These are phyloP conservation scores for Nitzschia putrida DNA, from an alignment of 108 stramenopile species.

Conservation along the genomic window DNA sequence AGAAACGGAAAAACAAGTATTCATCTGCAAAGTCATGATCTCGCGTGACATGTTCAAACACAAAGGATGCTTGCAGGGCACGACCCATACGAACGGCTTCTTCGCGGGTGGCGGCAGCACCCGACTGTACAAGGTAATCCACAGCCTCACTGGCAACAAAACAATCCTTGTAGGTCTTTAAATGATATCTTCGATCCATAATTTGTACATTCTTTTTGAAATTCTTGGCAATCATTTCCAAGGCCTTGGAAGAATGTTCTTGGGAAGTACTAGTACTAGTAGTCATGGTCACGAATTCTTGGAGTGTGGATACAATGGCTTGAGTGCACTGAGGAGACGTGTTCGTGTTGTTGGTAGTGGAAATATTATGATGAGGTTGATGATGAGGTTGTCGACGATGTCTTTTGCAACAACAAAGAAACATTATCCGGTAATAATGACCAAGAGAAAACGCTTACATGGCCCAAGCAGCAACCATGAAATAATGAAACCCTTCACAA, in stretches of 20 bases:
- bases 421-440: no score
- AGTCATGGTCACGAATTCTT: no score
- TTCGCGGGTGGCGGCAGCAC: constrained; percentile 39
- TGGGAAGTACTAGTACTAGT: no score
- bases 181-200: constrained; percentile 41
- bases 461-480: no score
- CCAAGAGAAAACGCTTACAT: no score
- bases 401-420: no score
- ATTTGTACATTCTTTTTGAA: constrained; percentile 40
- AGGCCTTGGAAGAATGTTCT: constrained; percentile 5
- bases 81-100: constrained; percentile 62
- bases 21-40: constrained; percentile 68
- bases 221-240: constrained; percentile 29
- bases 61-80: constrained; percentile 19
- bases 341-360: not conserved
- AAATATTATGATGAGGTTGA: no score
- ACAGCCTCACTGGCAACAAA: constrained; percentile 70
- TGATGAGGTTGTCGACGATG: no score
- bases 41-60: constrained; percentile 48
- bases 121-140: constrained; percentile 51
- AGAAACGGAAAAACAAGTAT: constrained; percentile 55
- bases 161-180: constrained; percentile 54
- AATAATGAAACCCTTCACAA: no score
- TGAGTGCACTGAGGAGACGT: no score
- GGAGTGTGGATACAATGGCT: no score